These are phyloP conservation scores for Thalassiosira exigua DNA, from an alignment of 352 stramenopile species.

Conservation along the genomic window DNA sequence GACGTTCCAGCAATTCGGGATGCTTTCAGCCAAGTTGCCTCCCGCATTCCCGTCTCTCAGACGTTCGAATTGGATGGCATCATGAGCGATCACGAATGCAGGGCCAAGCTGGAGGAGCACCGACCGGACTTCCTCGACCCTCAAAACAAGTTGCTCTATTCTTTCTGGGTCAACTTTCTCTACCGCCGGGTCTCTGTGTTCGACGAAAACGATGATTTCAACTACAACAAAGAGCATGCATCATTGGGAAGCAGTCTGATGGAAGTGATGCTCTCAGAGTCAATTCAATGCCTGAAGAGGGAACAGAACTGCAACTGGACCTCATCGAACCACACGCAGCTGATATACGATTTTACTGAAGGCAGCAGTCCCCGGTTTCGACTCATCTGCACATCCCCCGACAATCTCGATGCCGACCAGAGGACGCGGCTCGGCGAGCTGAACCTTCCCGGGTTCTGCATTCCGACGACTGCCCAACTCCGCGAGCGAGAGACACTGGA, in stretches of 20 bases:
- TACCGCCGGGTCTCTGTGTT: constrained; percentile 56
- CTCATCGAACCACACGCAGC: constrained; percentile 51
- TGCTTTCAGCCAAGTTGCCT: constrained; percentile 40
- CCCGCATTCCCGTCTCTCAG: constrained; percentile 55
- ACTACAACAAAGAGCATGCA: constrained; percentile 57
- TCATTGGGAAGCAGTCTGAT: constrained; percentile 66
- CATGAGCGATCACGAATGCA: constrained; percentile 50
- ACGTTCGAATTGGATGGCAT: constrained; percentile 66
- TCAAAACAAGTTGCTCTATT: constrained; percentile 51
- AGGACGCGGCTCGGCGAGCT: constrained; percentile 34
- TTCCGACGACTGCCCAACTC: constrained; percentile 51
- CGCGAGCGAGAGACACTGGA: constrained; percentile 55
- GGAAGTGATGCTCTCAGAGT: constrained; percentile 66
- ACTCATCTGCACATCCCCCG: constrained; percentile 57
- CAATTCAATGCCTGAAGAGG: constrained; percentile 35
- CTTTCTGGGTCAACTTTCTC: constrained; percentile 64
- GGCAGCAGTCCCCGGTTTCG: constrained; percentile 53
- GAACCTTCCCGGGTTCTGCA: constrained; percentile 53
- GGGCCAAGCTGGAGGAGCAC: constrained; percentile 49
- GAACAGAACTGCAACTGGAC: constrained; percentile 53
- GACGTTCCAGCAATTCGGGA: constrained; percentile 45
- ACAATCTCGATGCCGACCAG: constrained; percentile 33
- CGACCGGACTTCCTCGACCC: constrained; percentile 41
- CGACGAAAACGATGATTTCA: constrained; percentile 64
- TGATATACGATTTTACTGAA: constrained; percentile 70